Evolutionary conservation across 371 early-diverging fungal genomes (phyloP).

Genomic region (Nosema bombycis): DNA sequence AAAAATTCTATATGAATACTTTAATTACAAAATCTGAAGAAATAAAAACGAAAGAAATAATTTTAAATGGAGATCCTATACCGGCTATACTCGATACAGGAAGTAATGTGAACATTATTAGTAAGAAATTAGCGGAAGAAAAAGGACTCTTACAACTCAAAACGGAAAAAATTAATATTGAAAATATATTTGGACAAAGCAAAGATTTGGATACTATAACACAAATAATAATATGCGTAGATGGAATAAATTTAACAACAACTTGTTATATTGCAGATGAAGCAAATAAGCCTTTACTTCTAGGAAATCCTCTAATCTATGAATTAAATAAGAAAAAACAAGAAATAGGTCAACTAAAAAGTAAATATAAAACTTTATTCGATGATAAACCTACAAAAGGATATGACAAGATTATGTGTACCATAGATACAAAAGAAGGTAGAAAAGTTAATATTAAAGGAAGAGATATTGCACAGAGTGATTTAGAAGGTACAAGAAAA

Average conservation of each 20-base stretch:
- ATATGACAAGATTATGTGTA: constrained; percentile 3
- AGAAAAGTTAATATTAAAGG: background rate
- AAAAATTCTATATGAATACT: too few species aligned
- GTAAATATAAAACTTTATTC: background rate
- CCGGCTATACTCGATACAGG: background rate
- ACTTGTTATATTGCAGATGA: background rate
- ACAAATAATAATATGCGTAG: background rate
- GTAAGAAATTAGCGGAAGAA: background rate
- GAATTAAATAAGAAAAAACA: background rate
- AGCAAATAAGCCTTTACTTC: background rate
- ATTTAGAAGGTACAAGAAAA: background rate
- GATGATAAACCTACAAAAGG: background rate
- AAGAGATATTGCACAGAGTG: background rate
- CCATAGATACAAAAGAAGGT: constrained; percentile 7
- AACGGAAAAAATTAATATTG: background rate
- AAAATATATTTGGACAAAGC: background rate
- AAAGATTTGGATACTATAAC: background rate
- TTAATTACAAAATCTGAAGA: too few species aligned
- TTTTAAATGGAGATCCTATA: background rate
- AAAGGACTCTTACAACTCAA: background rate
- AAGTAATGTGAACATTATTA: background rate
- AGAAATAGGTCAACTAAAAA: background rate
- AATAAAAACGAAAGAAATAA: background rate
- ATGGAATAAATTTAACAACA: background rate
- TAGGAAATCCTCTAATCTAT: background rate